Base-by-base conservation (phyloP, 805 yeast species). In the Ogataea pignaliae region DNA sequence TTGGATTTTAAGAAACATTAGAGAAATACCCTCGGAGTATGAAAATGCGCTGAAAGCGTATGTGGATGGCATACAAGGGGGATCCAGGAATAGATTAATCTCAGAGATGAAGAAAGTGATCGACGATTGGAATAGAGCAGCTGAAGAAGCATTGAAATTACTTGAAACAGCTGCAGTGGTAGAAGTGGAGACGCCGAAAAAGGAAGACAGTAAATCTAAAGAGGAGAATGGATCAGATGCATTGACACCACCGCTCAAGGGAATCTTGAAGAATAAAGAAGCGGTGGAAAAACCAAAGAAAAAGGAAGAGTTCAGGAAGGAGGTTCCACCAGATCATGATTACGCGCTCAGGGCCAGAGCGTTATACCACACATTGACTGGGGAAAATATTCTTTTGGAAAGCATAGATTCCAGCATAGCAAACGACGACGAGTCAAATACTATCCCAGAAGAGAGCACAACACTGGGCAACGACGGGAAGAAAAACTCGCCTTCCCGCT, bases 1-100 rank as follows among this genome's bases (percentile, higher is more conserved):
- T 58, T 87, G 95, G 95, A 72, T 87, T 36, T 65, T 87, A 50
- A 81, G 79, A 56, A 80, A 86, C 59, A 63, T 84, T 29, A 71
- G 66, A 40, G 49, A 53, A 18, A 77, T 82, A 17, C 84, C 81
- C 2, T 67, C 65, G 0, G 65, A 69, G 10, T 85, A 83, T 56
- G 79, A 75, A 40, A 63, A 58, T 1, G 74, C 77, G 26, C 61
- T 86, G 45, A 47, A 68, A 12, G 58, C 56, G 6, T 86, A 86
- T 54, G 58, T 85, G 15, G 70, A 65, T 15, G 84, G 84, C 0
- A 57, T 86, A 26, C 84, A 83, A 60, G 95, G 95, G 2, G 87
- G 85, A 0, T 76, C 88, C 2, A 69, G 79, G 50, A 76, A 70
- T 26, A 66, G 95, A 49, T 59, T 84, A 10, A 64, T 75, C 2